Percentiles rank a stretch among this genome's conserved stretches.
These are phyloP conservation scores for Takakia lepidozioides DNA, from an alignment of 225 moss, liverwort and hornwort species.

Conservation along the genomic window DNA sequence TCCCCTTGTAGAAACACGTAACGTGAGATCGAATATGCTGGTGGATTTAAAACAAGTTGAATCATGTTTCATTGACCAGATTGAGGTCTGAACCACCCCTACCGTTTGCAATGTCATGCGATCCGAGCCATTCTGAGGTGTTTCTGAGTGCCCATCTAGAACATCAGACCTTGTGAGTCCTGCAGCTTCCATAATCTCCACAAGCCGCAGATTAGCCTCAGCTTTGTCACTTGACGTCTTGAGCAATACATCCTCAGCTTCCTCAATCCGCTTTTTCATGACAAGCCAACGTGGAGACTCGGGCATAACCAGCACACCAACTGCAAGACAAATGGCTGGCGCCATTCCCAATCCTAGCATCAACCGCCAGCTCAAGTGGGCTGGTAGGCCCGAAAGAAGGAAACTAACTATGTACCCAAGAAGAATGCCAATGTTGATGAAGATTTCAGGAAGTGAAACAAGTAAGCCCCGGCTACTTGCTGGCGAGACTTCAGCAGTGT, in stretches of 20 bases:
- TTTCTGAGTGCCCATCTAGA: conserved; percentile 23
- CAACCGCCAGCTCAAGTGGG: conserved; percentile 59
- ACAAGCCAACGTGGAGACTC: conserved; percentile 99
- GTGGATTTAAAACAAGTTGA: too few species aligned
- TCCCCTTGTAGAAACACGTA: too few species aligned
- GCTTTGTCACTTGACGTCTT: conserved; percentile 66
- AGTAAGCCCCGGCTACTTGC: conserved; percentile 70
- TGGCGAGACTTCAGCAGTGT: conserved; percentile 87
- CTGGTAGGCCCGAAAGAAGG: conserved; percentile 59
- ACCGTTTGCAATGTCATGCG: too few species aligned
- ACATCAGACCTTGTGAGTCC: conserved; percentile 26
- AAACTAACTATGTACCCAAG: conserved; percentile 73
- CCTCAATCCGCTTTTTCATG: conserved; percentile 65
- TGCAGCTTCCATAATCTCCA: conserved; percentile 77
- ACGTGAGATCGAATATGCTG: too few species aligned
- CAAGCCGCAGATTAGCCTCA: conserved; percentile 68
- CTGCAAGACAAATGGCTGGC: conserved; percentile 58
- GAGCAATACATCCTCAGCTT: conserved; percentile 70
- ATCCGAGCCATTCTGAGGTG: not conserved
- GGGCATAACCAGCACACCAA: conserved; percentile 70
- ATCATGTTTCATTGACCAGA: too few species aligned
- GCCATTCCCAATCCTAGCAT: conserved; percentile 78
- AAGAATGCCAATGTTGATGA: conserved; percentile 85
- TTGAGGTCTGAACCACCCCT: too few species aligned
- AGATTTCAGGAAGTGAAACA: conserved; percentile 85